These are phyloP conservation scores for Leucaena leucocephala DNA, from an alignment of 306 rosid genomes.

Conservation along the genomic window DNA sequence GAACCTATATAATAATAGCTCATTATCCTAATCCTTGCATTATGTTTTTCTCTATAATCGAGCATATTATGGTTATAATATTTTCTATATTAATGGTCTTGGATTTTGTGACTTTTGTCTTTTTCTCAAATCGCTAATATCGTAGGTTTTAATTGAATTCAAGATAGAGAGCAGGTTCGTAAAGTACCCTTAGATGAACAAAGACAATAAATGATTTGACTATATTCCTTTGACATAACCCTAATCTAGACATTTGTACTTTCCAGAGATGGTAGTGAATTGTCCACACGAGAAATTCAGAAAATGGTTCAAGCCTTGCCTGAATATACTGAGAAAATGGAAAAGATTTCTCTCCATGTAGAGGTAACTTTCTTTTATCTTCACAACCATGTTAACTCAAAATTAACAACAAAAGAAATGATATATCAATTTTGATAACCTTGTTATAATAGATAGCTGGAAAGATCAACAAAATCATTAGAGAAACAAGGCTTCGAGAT, in stretches of 20 bases:
- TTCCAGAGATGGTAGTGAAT: conserved; percentile 76
- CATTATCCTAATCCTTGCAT: no score
- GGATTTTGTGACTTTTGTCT: no score
- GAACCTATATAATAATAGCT: no score
- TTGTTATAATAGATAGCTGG: conserved; percentile 70
- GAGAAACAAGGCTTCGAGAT: conserved; percentile 68
- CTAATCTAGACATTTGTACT: conserved; percentile 38
- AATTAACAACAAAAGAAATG: background rate
- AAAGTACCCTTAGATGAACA: background rate
- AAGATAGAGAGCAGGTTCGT: no score
- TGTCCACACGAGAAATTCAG: conserved; percentile 91
- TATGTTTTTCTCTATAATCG: no score
- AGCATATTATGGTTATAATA: no score
- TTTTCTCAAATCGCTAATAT: no score
- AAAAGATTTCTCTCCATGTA: conserved; percentile 88
- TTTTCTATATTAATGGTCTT: no score
- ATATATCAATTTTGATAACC: conserved; percentile 38
- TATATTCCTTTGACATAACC: conserved; percentile 1
- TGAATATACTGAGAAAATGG: conserved; percentile 92
- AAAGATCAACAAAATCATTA: conserved; percentile 77
- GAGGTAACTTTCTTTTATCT: conserved; percentile 64
- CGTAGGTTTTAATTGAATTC: background rate
- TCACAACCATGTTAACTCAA: conserved; percentile 16
- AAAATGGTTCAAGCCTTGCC: conserved; percentile 99
- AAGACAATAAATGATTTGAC: background rate